Evolutionary conservation across 164 flowering plant genomes (phyloP), one percentile per base, ranked within the genome.

Genomic region (Vitis amurensis): DNA sequence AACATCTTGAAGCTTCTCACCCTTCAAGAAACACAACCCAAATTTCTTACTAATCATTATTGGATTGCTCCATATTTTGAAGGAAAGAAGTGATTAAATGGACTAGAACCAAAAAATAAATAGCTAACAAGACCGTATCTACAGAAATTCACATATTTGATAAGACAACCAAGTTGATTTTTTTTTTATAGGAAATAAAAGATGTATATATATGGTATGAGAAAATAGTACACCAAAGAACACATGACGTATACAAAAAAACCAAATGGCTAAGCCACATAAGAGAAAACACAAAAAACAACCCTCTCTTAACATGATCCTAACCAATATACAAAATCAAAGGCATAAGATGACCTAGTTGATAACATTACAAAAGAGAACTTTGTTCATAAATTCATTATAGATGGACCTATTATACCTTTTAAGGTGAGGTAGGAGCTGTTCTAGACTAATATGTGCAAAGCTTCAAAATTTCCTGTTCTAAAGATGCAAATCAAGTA

Each of bases 1-100:
- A 27, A 85, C 81, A 82, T 75, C 72, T 68, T 89, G 85, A 68
- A 94, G 67, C 77, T 81, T 94, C 69, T 85, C 85, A 69, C 84
- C 94, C 94, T 89, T 70, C 17, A 71, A 10, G 15, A 59, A 59
- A 55, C 27, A 68, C 55, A 76, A 61, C 30, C 7, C 55, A 23
- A 61, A 53, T 53, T 53, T 8, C 56, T 4, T 53, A 12, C 56
- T 11, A 12, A 11, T 53, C 55, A 51, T 10, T 53, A 12, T 53
- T 53, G 13, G 44, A 37, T 37, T 37, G 7, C 44, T 37, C 44
- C 7, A 37, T 37, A 37, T 37, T 37, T 37, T 37, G 44, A 37
- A 37, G 7, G 44, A 6, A 37, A 37, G 44, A 37, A 37, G 7
- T 37, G 12, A n/a, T 51, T 30, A 56, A 29, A 12, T 29, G 53